These are phyloP conservation scores for Vigna nakashimae DNA, from an alignment of 306 rosid species.

Conservation along the genomic window DNA sequence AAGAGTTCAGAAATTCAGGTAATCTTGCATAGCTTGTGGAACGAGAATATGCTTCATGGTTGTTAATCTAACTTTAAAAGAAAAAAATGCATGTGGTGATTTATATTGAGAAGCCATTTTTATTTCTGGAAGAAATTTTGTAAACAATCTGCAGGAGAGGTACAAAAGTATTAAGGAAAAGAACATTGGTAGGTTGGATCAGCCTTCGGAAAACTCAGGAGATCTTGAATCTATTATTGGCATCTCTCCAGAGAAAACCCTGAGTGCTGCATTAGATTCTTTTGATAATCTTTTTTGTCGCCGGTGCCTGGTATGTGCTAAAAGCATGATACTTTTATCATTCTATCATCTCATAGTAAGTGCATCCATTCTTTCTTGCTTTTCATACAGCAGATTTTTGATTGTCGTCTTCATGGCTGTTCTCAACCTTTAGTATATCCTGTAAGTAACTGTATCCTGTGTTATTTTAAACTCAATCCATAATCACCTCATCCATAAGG, in stretches of 20 bases:
- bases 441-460: conserved; percentile 59
- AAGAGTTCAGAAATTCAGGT: conserved; percentile 81
- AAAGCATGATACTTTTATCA: conserved; percentile 35
- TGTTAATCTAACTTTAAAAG: conserved; percentile 24
- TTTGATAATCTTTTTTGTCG: conserved; percentile 97
- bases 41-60: conserved; percentile 38
- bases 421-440: conserved; percentile 80
- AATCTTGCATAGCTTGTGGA: conserved; percentile 42
- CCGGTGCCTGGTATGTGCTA: conserved; percentile 81
- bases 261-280: conserved; percentile 88
- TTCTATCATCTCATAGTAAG: conserved; percentile 35
- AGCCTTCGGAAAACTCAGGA: conserved; percentile 52
- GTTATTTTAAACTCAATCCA: conserved; percentile 19
- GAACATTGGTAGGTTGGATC: conserved; percentile 51
- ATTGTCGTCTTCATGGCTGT: conserved; percentile 95
- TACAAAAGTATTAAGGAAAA: conserved; percentile 70
- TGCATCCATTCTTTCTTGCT: conserved; percentile 45
- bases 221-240: conserved; percentile 54
- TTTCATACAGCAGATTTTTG: conserved; percentile 79
- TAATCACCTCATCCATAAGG: conserved; percentile 42
- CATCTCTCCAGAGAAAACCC: conserved; percentile 76
- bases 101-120: conserved; percentile 26
- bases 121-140: conserved; percentile 30
- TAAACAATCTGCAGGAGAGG: conserved; percentile 66
- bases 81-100: conserved; percentile 27